Evolutionary conservation across 441 rosid species (phyloP).

Genomic region (Populus hybrid): DNA sequence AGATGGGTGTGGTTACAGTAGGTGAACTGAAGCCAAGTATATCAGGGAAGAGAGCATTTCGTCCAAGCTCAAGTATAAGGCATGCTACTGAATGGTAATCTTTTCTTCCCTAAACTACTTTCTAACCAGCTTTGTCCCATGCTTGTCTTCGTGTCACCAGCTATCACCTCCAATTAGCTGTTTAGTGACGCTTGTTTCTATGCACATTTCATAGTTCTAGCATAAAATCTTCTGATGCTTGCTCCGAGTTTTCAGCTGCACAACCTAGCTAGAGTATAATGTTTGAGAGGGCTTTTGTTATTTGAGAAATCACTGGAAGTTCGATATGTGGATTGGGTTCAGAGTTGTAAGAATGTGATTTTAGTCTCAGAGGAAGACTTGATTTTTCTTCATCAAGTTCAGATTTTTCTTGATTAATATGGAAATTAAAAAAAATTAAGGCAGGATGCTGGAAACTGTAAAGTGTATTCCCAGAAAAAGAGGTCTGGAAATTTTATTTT

Average conservation of each 20-base stretch:
- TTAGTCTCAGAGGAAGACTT: background rate
- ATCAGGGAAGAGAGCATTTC: conserved; percentile 85
- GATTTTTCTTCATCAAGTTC: background rate
- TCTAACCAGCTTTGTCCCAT: background rate
- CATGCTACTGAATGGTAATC: conserved; percentile 92
- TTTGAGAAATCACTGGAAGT: background rate
- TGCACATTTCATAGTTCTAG: background rate
- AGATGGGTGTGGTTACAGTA: conserved; percentile 76
- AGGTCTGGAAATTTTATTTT: background rate
- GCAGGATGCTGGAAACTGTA: background rate
- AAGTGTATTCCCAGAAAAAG: background rate
- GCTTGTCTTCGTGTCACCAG: background rate
- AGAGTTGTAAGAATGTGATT: background rate
- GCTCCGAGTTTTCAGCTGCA: background rate
- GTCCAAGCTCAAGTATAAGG: conserved; percentile 78
- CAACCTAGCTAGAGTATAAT: background rate
- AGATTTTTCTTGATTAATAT: background rate
- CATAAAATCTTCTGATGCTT: background rate
- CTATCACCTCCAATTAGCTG: background rate
- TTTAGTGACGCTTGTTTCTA: background rate
- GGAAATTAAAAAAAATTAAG: background rate
- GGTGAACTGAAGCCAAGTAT: conserved; percentile 82
- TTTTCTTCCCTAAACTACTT: conserved; percentile 2
- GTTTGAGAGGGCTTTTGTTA: background rate
- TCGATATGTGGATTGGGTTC: too few species aligned